phyloP scores from a whole-genome alignment of 1,284 basidiomycete genomes.

The Coriolopsis trogii region DNA sequence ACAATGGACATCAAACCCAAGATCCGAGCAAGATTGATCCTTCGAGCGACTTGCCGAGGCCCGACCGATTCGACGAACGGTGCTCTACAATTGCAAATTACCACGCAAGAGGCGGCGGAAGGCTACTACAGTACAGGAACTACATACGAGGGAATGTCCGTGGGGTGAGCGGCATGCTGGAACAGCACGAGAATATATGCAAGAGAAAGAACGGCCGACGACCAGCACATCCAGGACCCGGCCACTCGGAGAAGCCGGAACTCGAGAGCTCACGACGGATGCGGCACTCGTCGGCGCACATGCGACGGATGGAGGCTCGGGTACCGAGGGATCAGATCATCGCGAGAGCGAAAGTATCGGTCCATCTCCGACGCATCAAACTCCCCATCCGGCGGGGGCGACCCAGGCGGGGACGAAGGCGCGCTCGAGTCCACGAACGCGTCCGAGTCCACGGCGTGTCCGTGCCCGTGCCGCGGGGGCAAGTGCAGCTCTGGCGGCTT shows the following conservation, averaged over 20 bases:
- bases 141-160: slow-evolving; percentile 6
- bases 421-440: slow-evolving; percentile 15
- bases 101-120: slow-evolving; percentile 11
- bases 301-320: slow-evolving; percentile 33
- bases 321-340: slow-evolving; percentile 41
- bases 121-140: slow-evolving; percentile 25
- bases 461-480: too few species aligned
- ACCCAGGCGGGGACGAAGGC: slow-evolving; percentile 29
- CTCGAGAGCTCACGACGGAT: slow-evolving; percentile 25
- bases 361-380: slow-evolving; percentile 80
- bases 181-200: not conserved
- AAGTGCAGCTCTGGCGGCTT: slow-evolving; percentile 11
- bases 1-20: not conserved
- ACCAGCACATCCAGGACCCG: too few species aligned
- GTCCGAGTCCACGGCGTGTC: not conserved
- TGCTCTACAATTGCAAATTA: slow-evolving; percentile 30
- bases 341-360: slow-evolving; percentile 66
- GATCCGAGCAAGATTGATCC: not conserved
- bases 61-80: slow-evolving; percentile 11
- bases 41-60: not conserved
- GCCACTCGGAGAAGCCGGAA: too few species aligned
- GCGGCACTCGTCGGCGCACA: slow-evolving; percentile 31
- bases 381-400: slow-evolving; percentile 53
- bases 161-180: not conserved
- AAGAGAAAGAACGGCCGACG: too few species aligned